Conservation (phyloP, 257 asterid species). For the Lithospermum erythrorhizon region DNA sequence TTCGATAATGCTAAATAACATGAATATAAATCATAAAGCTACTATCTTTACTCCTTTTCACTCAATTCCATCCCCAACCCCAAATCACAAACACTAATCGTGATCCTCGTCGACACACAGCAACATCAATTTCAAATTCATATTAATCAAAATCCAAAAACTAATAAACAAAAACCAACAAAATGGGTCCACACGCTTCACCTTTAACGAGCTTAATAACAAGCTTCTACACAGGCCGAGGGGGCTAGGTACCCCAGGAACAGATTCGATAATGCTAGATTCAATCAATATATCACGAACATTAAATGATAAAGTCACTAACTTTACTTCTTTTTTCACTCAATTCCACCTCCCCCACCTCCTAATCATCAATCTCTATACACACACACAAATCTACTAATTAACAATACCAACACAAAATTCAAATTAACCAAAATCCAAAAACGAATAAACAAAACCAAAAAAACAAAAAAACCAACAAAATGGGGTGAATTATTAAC, state of each 20-base stretch:
- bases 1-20: no score
- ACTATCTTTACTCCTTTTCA: no score
- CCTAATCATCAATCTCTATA: not conserved
- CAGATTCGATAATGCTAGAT: not conserved
- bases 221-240: conserved; percentile 71
- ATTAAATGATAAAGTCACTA: not conserved
- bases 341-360: not conserved
- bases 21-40: no score
- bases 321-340: not conserved
- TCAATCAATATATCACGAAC: not conserved
- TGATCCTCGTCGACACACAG: no score
- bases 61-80: no score
- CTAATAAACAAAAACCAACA: not conserved
- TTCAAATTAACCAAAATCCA: not conserved
- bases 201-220: conserved; percentile 83
- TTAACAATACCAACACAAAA: not conserved
- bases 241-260: no score
- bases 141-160: not conserved
- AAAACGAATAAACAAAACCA: not conserved
- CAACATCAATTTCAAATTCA: no score
- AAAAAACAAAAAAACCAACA: not conserved
- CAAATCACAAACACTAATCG: no score
- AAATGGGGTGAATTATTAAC: conserved; percentile 16
- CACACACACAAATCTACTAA: not conserved
- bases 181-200: conserved; percentile 6